Evolutionary conservation across 495 filamentous ascomycete species (phyloP), one percentile per base, ranked within the genome.

Genomic region (Talaromyces proteolyticus): DNA sequence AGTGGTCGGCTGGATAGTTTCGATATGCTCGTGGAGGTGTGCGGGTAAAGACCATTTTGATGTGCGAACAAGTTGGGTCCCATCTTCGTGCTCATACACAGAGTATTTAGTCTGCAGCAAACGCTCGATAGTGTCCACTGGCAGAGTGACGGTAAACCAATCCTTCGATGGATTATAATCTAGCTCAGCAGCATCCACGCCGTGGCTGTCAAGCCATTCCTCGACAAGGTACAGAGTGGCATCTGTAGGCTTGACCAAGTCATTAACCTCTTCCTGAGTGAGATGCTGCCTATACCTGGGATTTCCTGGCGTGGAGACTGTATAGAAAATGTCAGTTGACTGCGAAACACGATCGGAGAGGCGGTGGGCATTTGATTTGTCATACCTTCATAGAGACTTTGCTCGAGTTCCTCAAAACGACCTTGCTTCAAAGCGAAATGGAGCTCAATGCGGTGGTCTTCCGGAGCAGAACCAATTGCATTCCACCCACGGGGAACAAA

Each of bases 1-100:
- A 34, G 77, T 87, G 4, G 82, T 86, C n/a, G 82, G 83, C 62
- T 87, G 83, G 39, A 87, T 76, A 5, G 79, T 72, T 44, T 81
- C 76, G 51, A 88, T 75, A 55, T 84, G 79, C 22, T 62, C 62
- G 49, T 78, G 77, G 4, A 70, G 72, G 53, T 78, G 69, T 50
- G 60, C 60, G 21, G 80, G 79, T 7, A 81, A 64, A 42, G 74
- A 79, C 66, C 79, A 84, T 34, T 67, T 56, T 40, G 70, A 58
- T 26, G 66, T 66, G n/a, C 67, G 65, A 29, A 66, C 50, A 23
- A 69, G 49, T 45, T 59, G 25, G 17, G 59, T 52, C 17, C 74
- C 70, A 49, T 72, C 67, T 5, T 60, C 44, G 44, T 74, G 63
- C 52, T 64, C 44, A 52, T 61, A 76, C 29, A 63, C 55, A 34